phyloP scores from a whole-genome alignment of 2,329 filamentous ascomycete genomes.

The Penicillium sp. region DNA sequence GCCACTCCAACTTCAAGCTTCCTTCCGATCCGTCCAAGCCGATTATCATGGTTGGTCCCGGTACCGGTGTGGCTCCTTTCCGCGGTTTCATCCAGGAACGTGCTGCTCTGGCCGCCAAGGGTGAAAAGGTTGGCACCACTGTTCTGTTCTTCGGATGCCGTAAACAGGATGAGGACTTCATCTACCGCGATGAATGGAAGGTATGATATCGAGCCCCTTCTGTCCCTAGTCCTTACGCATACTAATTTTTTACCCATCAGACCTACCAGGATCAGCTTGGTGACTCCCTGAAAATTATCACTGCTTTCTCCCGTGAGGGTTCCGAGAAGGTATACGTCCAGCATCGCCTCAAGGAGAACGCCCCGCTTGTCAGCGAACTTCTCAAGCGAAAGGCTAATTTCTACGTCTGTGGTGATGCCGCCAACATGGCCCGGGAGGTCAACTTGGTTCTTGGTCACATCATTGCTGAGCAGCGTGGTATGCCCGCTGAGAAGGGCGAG shows the following conservation, averaged over 20 bases:
- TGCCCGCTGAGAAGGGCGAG: constrained; percentile 84
- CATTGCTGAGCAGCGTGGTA: constrained; percentile 76
- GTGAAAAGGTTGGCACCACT: constrained; percentile 80
- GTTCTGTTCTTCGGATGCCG: constrained; percentile 95
- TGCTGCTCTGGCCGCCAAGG: constrained; percentile 75
- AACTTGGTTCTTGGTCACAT: constrained; percentile 85
- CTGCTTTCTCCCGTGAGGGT: constrained; percentile 89
- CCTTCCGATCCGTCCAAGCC: constrained; percentile 93
- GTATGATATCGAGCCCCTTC: constrained; percentile 55
- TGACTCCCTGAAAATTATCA: constrained; percentile 85
- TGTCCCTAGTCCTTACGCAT: not conserved
- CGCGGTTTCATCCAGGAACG: constrained; percentile 93
- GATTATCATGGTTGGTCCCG: constrained; percentile 92
- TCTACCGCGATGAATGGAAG: constrained; percentile 90
- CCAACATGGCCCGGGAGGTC: constrained; percentile 94
- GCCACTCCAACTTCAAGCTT: constrained; percentile 98
- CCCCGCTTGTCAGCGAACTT: constrained; percentile 82
- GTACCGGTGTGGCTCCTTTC: constrained; percentile 96
- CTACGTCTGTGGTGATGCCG: constrained; percentile 96
- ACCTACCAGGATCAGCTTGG: constrained; percentile 79
- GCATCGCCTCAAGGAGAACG: constrained; percentile 80
- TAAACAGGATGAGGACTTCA: constrained; percentile 81
- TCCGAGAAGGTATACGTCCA: constrained; percentile 95
- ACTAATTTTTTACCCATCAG: constrained; percentile 50
- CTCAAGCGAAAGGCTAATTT: constrained; percentile 84